Evolutionary conservation across 2,329 filamentous ascomycete species (phyloP).

Genomic region (Thelonectria discophora): DNA sequence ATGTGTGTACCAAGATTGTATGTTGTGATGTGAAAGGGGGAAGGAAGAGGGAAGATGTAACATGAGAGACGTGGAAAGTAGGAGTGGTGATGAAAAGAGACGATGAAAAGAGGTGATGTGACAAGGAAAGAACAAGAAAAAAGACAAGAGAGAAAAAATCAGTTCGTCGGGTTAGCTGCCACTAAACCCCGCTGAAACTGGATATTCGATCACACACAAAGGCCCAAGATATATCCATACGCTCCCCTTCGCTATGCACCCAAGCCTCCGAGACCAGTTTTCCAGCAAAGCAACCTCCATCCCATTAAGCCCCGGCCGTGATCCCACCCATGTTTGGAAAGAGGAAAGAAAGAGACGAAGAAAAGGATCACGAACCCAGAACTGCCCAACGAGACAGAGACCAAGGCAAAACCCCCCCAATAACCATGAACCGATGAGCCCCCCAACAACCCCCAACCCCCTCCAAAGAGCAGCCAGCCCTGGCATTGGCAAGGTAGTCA

Average conservation of each 20-base stretch:
- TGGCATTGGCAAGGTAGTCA: slow-evolving; percentile 45
- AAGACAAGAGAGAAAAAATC: slow-evolving; percentile 40
- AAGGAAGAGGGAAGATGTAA: slow-evolving; percentile 18
- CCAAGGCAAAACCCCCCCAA: slow-evolving; percentile 43
- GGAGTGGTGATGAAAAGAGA: slow-evolving; percentile 9
- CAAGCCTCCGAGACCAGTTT: slow-evolving; percentile 49
- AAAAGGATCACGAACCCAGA: slow-evolving; percentile 18
- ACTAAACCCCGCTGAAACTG: slow-evolving; percentile 42
- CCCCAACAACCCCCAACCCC: slow-evolving; percentile 40
- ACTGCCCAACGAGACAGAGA: slow-evolving; percentile 33
- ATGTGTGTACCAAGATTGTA: neutral
- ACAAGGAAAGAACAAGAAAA: slow-evolving; percentile 6
- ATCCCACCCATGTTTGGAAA: slow-evolving; percentile 14
- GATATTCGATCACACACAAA: slow-evolving; percentile 47
- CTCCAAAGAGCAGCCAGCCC: slow-evolving; percentile 47
- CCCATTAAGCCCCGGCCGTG: slow-evolving; percentile 27
- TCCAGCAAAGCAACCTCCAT: slow-evolving; percentile 53
- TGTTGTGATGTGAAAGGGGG: slow-evolving; percentile 2
- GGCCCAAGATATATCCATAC: slow-evolving; percentile 52
- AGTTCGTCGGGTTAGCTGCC: slow-evolving; percentile 36
- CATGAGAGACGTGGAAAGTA: slow-evolving; percentile 23
- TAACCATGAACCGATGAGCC: slow-evolving; percentile 40
- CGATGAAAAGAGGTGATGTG: slow-evolving; percentile 29
- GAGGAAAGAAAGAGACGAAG: slow-evolving; percentile 19
- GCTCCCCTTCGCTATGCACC: slow-evolving; percentile 57